Base-by-base conservation (phyloP, 352 stramenopile genomes). In the Thraustochytrium striatum region DNA sequence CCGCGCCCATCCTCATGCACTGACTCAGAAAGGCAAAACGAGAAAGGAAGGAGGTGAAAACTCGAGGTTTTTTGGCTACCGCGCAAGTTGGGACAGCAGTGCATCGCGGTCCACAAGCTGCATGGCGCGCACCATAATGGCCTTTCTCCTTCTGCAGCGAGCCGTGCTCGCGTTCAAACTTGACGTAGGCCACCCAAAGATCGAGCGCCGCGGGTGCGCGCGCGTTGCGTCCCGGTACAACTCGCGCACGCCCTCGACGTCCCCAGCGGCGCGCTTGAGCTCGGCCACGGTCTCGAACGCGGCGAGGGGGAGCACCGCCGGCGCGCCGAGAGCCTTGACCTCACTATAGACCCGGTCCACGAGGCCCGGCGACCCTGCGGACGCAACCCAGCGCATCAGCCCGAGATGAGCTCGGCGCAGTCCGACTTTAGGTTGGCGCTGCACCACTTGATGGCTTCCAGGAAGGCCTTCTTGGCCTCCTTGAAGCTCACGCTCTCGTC, bases 81-180 rank as follows among this genome's bases (percentile, higher is more conserved):
- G n/a, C n/a, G n/a, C n/a, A n/a, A n/a, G n/a, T n/a, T n/a, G n/a
- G n/a, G n/a, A n/a, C 30, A 75, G 25, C 2, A 75, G 30, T 16
- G 44, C 1, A 21, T 30, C 41, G 3, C 43, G 32, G 5, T 75
- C 32, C 35, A 9, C 19, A 16, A 75, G 44, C 47, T 28, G 21
- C 43, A 50, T 30, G 32, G 44, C 65, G 36, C 65, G 65, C n/a
- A 75, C 47, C 11, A 75, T 25, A 3, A 38, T 38, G 3, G 65
- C 52, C 11, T 38, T 30, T n/a, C 65, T 75, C 65, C 32, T 39
- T 36, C 11, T 16, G 11, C 5, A 75, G 32, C n/a, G 43, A 11
- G 39, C 65, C 65, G 41, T 43, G 25, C 32, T 75, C 28, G 16
- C 52, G 32, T 43, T 75, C 65, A 44, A 75, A 75, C 19, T 70